Conservation (phyloP, 2,329 filamentous ascomycete genomes). For the Chaetothyriales sp. region DNA sequence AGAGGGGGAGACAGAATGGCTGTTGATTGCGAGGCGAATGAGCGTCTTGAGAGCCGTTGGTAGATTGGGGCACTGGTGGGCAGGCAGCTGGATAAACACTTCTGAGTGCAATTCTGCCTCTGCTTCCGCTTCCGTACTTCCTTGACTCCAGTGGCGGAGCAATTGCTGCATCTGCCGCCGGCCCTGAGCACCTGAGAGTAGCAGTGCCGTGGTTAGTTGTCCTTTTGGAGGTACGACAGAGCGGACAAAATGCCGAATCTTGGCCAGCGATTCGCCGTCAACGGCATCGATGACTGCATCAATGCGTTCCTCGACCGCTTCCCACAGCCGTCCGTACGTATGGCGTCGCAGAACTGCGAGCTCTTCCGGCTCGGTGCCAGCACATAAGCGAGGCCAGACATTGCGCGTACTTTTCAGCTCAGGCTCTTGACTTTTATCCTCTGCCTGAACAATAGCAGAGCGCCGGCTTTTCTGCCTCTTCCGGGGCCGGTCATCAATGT, state of each 20-base stretch:
- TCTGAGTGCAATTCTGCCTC: conserved; percentile 1
- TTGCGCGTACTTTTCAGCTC: not conserved
- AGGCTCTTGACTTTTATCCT: conserved; percentile 7
- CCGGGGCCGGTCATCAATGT: conserved; percentile 28
- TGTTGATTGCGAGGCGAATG: conserved; percentile 27
- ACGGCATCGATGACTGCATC: conserved; percentile 26
- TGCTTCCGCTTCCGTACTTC: conserved; percentile 4
- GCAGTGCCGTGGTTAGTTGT: conserved; percentile 8
- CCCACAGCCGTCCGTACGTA: conserved; percentile 27
- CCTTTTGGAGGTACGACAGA: not conserved
- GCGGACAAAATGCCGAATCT: conserved; percentile 17
- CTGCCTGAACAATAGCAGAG: conserved; percentile 10
- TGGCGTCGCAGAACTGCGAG: conserved; percentile 23
- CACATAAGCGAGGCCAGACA: conserved; percentile 26
- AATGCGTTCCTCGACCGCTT: conserved; percentile 25
- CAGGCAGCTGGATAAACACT: conserved; percentile 28
- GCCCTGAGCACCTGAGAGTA: conserved; percentile 6
- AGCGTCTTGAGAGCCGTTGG: conserved; percentile 33
- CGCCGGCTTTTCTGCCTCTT: conserved; percentile 44
- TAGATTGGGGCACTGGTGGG: conserved; percentile 30
- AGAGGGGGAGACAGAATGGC: conserved; percentile 19
- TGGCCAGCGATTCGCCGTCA: conserved; percentile 25
- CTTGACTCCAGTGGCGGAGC: conserved; percentile 1
- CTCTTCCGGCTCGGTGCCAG: conserved; percentile 23
- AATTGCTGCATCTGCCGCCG: not conserved